Evolutionary conservation across 495 filamentous ascomycete species (phyloP).

Genomic region (Hypoxylon trugodes): DNA sequence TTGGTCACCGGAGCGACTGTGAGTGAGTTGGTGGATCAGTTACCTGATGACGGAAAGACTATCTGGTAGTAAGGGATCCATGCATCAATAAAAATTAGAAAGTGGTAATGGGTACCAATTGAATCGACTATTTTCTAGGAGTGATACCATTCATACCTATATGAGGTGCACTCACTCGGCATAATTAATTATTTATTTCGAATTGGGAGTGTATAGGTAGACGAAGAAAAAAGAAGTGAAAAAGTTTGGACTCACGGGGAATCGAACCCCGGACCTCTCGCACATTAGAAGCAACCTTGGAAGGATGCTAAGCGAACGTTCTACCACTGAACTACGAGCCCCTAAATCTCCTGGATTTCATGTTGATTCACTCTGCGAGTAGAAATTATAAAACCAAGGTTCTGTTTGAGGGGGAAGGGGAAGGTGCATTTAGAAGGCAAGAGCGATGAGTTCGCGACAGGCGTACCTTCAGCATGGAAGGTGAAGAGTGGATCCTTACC

Average conservation of each 20-base stretch:
- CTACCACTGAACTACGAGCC: constrained; percentile 1
- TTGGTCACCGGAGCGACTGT: constrained; percentile 41
- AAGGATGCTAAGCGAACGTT: neutral
- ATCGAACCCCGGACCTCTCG: constrained; percentile 5
- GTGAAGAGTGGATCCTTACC: too few species aligned
- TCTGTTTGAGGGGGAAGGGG: neutral
- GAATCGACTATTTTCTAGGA: neutral
- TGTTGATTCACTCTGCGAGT: neutral
- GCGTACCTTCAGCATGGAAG: too few species aligned
- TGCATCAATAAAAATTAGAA: too few species aligned
- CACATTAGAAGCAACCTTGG: neutral
- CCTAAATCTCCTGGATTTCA: too few species aligned
- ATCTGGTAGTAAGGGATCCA: constrained; percentile 37
- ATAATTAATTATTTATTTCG: neutral
- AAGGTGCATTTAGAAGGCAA: neutral
- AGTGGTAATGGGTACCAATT: neutral
- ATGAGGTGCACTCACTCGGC: too few species aligned
- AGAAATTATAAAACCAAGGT: neutral
- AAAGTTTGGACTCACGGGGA: neutral
- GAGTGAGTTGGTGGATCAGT: constrained; percentile 49
- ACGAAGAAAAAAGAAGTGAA: neutral
- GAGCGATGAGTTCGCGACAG: neutral
- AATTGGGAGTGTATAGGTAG: neutral
- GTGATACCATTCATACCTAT: too few species aligned
- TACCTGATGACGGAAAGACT: constrained; percentile 46